Base-by-base conservation (phyloP, 495 filamentous ascomycete genomes). In the Xylaria palmicola region DNA sequence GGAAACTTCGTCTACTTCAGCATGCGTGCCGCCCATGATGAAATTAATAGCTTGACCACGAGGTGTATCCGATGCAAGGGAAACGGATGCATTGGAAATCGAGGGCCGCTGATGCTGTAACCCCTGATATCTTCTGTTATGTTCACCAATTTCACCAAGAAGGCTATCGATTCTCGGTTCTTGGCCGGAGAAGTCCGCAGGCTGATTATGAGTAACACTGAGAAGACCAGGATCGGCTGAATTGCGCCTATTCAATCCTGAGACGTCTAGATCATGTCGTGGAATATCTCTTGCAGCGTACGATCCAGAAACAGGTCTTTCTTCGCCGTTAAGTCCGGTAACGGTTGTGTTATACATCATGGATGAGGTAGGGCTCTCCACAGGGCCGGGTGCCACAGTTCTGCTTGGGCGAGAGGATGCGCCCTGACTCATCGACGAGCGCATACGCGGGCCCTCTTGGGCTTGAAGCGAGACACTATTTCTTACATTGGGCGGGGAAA, bases 401-500 rank as follows among this genome's bases (percentile, higher is more conserved):
- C 67, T 65, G 41, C 62, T 53, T 22, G 36, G 20, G 32, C 39
- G n/a, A 6, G 32, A 3, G 6, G 56, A 20, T 44, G 10, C 41
- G 37, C 59, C 60, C 41, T 65, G 68, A 26, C 37, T 58, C 15
- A 56, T 57, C 10, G 63, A 44, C 8, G 53, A 19, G 29, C 66
- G 66, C 8, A 54, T 17, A 24, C 52, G 48, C 22, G 50, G 24
- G 49, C 45, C 66, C 20, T 50, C 55, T 12, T 50, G 15, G 13
- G 20, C 41, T 4, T 70, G 52, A 41, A 65, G 56, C 40, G 63
- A 55, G n/a, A 62, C 62, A 13, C 45, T 56, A 43, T 63, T 51
- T 27, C 59, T 62, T 36, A 62, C 63, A 13, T 64, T 56, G 41
- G 66, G 63, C 4, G 69, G 69, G 1, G 69, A 67, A 27, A 54